These are phyloP conservation scores for Closterium sp. DNA, from an alignment of 139 green algal species.

Conservation along the genomic window DNA sequence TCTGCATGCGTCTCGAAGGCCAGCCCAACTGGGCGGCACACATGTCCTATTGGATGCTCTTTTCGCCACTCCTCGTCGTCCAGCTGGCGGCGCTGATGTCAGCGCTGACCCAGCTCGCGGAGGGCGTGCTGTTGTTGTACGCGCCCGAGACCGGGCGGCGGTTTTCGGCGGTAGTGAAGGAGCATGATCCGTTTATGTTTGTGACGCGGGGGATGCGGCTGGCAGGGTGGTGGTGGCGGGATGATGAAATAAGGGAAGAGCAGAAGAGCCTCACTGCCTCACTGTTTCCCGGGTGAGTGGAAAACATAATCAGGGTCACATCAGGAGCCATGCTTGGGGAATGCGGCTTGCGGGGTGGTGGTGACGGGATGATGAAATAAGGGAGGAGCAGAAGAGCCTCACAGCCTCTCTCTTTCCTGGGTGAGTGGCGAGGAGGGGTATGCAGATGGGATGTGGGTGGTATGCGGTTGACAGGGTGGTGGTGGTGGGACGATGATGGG, in stretches of 20 bases:
- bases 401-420: not conserved
- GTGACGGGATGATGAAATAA: constrained; percentile 12
- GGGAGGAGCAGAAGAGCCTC: not conserved
- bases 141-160: not conserved
- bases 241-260: constrained; percentile 5
- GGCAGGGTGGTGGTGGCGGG: constrained; percentile 19
- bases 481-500: too few relatives aligned
- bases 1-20: constrained; percentile 29
- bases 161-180: not conserved
- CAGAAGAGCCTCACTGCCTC: not conserved
- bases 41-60: constrained; percentile 17
- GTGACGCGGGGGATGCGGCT: constrained; percentile 28
- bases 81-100: constrained; percentile 23
- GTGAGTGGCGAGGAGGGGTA: too few relatives aligned
- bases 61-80: not conserved
- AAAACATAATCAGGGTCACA: not conserved
- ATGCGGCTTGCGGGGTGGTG: constrained; percentile 32
- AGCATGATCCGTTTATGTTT: constrained; percentile 23
- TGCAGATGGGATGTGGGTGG: too few relatives aligned
- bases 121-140: not conserved
- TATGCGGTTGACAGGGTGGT: too few relatives aligned
- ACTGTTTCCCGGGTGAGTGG: not conserved
- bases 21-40: constrained; percentile 3
- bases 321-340: not conserved
- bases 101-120: constrained; percentile 7